Evolutionary conservation across 768 basidiomycete species (phyloP).

Genomic region (Termitomyces sp.): DNA sequence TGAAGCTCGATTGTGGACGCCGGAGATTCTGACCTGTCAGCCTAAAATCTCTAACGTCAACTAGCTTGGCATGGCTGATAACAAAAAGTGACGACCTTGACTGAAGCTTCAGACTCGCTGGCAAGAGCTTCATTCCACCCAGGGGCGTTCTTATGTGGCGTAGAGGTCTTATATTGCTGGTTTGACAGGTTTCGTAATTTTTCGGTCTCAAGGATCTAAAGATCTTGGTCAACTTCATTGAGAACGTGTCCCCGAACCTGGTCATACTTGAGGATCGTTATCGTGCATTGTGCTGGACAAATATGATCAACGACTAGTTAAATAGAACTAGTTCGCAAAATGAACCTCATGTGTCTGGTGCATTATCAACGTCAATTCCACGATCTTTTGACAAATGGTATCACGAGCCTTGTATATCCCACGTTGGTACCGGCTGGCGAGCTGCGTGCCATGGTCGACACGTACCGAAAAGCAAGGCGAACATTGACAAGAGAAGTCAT

Average conservation of each 20-base stretch:
- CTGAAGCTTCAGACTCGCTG: constrained; percentile 56
- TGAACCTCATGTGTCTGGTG: constrained; percentile 24
- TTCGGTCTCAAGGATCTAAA: constrained; percentile 46
- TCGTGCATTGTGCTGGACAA: constrained; percentile 51
- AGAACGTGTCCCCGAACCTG: neutral
- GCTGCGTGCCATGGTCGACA: neutral
- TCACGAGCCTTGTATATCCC: neutral
- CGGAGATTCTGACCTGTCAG: constrained; percentile 29
- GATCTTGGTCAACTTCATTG: neutral
- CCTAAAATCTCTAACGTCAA: constrained; percentile 24
- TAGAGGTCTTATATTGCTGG: constrained; percentile 41
- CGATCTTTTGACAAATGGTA: neutral
- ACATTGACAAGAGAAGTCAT: constrained; percentile 10
- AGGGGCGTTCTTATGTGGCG: constrained; percentile 52
- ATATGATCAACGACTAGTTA: constrained; percentile 9
- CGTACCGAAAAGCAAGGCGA: constrained; percentile 2
- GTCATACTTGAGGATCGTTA: constrained; percentile 49
- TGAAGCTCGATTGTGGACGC: constrained; percentile 32
- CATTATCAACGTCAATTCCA: neutral
- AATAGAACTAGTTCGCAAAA: neutral
- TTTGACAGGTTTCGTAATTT: constrained; percentile 48
- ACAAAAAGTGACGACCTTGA: constrained; percentile 44
- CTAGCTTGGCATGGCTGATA: neutral
- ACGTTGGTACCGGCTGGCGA: neutral
- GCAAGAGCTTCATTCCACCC: constrained; percentile 74